phyloP scores from a whole-genome alignment of 176 grass and related monocot species.

The Carex myosuroides region DNA sequence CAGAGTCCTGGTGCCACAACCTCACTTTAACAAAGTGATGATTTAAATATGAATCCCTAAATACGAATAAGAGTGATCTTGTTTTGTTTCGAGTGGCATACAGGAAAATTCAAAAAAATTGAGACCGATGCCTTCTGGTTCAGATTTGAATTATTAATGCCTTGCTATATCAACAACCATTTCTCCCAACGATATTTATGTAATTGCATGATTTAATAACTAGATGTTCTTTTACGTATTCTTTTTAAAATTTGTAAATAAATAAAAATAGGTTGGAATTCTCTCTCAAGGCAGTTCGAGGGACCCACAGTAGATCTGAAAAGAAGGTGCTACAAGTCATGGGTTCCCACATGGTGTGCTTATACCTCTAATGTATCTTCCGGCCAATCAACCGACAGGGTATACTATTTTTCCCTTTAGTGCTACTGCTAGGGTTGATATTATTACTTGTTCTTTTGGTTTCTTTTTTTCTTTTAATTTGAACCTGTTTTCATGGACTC shows the following conservation, averaged over 20 bases:
- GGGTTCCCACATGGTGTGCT: conserved; percentile 79
- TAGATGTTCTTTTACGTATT: conserved; percentile 4
- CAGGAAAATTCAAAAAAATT: neutral
- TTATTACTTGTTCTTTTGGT: conserved; percentile 12
- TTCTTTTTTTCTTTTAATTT: conserved; percentile 1
- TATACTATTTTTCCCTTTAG: conserved; percentile 31
- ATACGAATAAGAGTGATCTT: neutral
- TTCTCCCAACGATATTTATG: neutral
- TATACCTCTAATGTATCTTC: conserved; percentile 74
- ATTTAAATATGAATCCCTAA: neutral
- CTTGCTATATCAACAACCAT: neutral
- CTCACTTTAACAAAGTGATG: neutral
- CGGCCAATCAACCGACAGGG: conserved; percentile 73
- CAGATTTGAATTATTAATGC: neutral
- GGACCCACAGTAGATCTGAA: conserved; percentile 49
- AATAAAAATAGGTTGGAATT: conserved; percentile 76
- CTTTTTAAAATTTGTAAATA: conserved; percentile 28
- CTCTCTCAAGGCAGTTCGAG: conserved; percentile 76
- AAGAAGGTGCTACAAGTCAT: conserved; percentile 63
- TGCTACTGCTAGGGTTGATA: conserved; percentile 3
- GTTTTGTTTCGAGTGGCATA: neutral
- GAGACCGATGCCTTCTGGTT: neutral
- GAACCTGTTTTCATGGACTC: neutral
- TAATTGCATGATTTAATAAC: neutral
- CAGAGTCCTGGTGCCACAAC: neutral